Conservation (phyloP, 257 asterid species). For the Rauvolfia tetraphylla region DNA sequence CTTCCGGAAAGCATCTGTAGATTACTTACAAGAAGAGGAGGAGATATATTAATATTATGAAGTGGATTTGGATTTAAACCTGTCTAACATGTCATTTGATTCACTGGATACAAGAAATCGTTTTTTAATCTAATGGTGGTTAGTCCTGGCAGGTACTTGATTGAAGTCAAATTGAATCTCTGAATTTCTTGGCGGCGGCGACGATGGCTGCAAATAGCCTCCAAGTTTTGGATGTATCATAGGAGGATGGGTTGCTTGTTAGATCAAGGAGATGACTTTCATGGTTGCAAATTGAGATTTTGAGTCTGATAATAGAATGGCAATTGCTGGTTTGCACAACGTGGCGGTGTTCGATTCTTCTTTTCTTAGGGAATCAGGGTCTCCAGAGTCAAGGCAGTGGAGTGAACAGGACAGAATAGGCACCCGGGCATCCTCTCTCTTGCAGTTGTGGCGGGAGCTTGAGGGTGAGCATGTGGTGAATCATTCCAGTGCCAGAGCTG, state of each 20-base stretch:
- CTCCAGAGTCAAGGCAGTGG: conserved; percentile 41
- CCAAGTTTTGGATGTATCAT: conserved; percentile 16
- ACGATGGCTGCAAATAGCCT: neutral
- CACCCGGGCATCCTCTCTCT: conserved; percentile 61
- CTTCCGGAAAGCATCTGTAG: conserved; percentile 25
- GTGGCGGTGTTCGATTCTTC: conserved; percentile 50
- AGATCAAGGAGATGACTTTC: conserved; percentile 23
- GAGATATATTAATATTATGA: neutral
- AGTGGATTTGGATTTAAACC: neutral
- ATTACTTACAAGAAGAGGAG: conserved; percentile 26
- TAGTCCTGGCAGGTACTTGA: conserved; percentile 10
- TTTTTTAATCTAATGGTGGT: neutral
- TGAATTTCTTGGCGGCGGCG: conserved; percentile 18
- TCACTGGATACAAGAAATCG: neutral
- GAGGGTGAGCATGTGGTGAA: conserved; percentile 68
- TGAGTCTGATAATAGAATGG: conserved; percentile 46
- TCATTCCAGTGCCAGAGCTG: conserved; percentile 27
- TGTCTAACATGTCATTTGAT: neutral
- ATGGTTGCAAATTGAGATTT: conserved; percentile 16
- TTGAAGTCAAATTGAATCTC: conserved; percentile 6
- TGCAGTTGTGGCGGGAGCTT: conserved; percentile 84
- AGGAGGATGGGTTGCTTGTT: conserved; percentile 16
- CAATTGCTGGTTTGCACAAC: conserved; percentile 65
- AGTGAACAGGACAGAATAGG: conserved; percentile 43
- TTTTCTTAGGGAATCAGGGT: conserved; percentile 42